Evolutionary conservation across 345 rosid species (phyloP).

Genomic region (Trapa bicornis): DNA sequence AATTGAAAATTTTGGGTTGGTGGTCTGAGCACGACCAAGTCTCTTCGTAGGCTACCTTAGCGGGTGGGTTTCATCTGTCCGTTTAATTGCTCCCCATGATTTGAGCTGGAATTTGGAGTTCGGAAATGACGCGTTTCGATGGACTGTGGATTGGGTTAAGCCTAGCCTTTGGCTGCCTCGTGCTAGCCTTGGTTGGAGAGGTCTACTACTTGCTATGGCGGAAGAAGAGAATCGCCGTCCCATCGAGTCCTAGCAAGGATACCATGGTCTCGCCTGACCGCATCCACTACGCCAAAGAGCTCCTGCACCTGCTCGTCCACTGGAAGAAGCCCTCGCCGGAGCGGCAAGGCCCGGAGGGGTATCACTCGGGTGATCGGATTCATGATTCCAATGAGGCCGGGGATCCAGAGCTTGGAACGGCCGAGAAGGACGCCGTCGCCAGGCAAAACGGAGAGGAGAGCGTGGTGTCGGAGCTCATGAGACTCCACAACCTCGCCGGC

Average conservation of each 20-base stretch:
- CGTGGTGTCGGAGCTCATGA: conserved; percentile 78
- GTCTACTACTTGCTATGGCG: conserved; percentile 71
- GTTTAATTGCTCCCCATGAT: neutral
- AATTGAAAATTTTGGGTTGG: neutral
- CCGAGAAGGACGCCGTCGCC: conserved; percentile 39
- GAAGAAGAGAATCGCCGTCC: conserved; percentile 31
- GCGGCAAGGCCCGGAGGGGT: conserved; percentile 7
- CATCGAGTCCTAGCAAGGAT: neutral
- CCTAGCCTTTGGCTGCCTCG: conserved; percentile 56
- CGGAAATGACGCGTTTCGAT: conserved; percentile 43
- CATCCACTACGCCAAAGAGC: conserved; percentile 42
- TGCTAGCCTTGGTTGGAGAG: conserved; percentile 61
- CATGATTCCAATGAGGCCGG: conserved; percentile 10
- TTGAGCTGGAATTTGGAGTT: conserved; percentile 8
- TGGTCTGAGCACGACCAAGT: neutral
- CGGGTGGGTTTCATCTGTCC: neutral
- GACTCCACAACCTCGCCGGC: conserved; percentile 68
- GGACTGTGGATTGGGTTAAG: conserved; percentile 68
- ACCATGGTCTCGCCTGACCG: conserved; percentile 15
- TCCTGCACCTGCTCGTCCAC: conserved; percentile 38
- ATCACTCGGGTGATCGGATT: conserved; percentile 8
- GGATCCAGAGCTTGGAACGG: conserved; percentile 49
- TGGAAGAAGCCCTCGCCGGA: conserved; percentile 40
- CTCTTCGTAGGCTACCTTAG: neutral
- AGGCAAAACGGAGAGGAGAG: conserved; percentile 39